phyloP scores from a whole-genome alignment of 1,139 yeast species.

The Lodderomyces pseudojiufengensis region DNA sequence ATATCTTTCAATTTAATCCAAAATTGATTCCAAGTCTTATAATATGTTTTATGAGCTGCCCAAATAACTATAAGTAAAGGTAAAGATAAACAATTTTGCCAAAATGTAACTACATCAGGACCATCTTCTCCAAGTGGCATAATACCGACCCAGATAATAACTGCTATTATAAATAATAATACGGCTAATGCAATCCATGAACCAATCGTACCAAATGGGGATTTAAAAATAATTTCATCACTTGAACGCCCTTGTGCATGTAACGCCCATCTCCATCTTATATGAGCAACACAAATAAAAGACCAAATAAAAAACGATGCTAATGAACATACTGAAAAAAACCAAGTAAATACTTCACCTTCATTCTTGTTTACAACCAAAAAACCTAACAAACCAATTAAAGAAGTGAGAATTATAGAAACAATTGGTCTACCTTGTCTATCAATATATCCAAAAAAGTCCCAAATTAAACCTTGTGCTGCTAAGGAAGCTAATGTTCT shows the following conservation, averaged over 20 bases:
- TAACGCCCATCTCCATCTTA: conserved; percentile 40
- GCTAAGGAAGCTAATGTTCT: conserved; percentile 55
- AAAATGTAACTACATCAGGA: conserved; percentile 34
- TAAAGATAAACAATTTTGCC: conserved; percentile 46
- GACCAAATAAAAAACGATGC: conserved; percentile 55
- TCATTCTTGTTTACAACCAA: conserved; percentile 50
- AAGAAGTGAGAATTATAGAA: conserved; percentile 46
- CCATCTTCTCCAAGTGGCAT: conserved; percentile 40
- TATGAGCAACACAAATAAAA: conserved; percentile 36
- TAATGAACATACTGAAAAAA: conserved; percentile 63
- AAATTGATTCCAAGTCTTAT: conserved; percentile 24
- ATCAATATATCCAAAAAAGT: conserved; percentile 50
- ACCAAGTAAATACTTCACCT: conserved; percentile 56
- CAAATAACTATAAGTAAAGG: conserved; percentile 43
- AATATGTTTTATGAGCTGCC: conserved; percentile 27
- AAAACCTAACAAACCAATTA: conserved; percentile 62
- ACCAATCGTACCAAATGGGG: conserved; percentile 49
- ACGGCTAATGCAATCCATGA: conserved; percentile 43
- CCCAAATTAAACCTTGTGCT: conserved; percentile 46
- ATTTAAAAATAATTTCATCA: conserved; percentile 45
- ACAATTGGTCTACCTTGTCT: conserved; percentile 55
- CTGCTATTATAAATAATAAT: conserved; percentile 38
- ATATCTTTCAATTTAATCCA: conserved; percentile 36
- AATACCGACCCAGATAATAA: conserved; percentile 47
- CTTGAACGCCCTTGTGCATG: conserved; percentile 30